Percentiles rank a stretch among this genome's conserved stretches.
These are phyloP conservation scores for Saturnispora halmiae DNA, from an alignment of 805 yeast genomes.

Conservation along the genomic window DNA sequence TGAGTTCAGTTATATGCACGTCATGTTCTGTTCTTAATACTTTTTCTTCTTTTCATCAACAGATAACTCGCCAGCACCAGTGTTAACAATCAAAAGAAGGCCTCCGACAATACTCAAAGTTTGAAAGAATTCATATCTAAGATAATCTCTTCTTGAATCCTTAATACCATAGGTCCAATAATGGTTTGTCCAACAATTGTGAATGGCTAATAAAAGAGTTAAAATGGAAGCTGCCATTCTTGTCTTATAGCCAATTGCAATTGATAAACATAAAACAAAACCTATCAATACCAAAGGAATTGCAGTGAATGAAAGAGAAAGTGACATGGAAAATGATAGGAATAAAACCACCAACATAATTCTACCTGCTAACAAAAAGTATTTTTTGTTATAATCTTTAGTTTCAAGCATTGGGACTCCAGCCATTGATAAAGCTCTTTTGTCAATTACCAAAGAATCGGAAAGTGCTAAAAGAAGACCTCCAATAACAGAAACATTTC, in stretches of 20 bases:
- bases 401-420: conserved; percentile 67
- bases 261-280: conserved; percentile 58
- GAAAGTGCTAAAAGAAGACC: conserved; percentile 82
- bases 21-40: too few species aligned
- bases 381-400: conserved; percentile 62
- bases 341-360: conserved; percentile 76
- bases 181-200: conserved; percentile 73
- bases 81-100: conserved; percentile 75
- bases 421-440: conserved; percentile 56
- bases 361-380: conserved; percentile 80
- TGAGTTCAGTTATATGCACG: too few species aligned
- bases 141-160: conserved; percentile 75
- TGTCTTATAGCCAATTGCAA: conserved; percentile 88
- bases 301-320: conserved; percentile 61
- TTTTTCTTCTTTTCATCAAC: conserved; percentile 89
- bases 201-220: conserved; percentile 61
- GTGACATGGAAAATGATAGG: conserved; percentile 71
- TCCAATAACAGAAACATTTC: conserved; percentile 86
- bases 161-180: conserved; percentile 73
- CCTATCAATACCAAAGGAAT: conserved; percentile 61
- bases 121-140: conserved; percentile 91
- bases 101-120: conserved; percentile 94
- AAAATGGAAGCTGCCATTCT: conserved; percentile 71
- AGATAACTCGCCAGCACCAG: conserved; percentile 94
- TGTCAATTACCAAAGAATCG: conserved; percentile 75